Evolutionary conservation across 305 asterid genomes (phyloP), one percentile per base, ranked within the genome.

Genomic region (Rubia peregrina): DNA sequence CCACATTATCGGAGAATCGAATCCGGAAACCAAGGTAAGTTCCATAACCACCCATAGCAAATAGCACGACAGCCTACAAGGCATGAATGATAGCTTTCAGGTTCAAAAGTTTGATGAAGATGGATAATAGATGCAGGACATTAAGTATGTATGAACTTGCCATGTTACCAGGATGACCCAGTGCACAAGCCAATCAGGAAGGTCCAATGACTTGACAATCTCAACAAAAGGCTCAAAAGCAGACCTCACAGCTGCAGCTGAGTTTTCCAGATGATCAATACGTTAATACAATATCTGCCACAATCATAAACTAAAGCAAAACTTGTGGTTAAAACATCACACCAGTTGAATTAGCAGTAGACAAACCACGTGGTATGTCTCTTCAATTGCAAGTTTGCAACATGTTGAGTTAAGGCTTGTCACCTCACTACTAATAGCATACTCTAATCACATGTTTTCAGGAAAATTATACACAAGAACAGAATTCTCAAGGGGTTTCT

Each of bases 131-230:
- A 6, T 21, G 0, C 38, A 12, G 71, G 40, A 66, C 24, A 59
- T 17, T 1, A 13, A 70, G 8, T 40, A 17, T 55, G 40, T 62
- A 44, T 7, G 36, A 43, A 57, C 11, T 65, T 59, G 88, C 98
- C 98, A 92, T 90, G 88, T 92, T 92, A n/a, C 90, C 96, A 3
- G 98, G 98, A 70, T 90, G 97, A 66, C 98, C 97, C 97, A 93
- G 68, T 93, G 98, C 21, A 90, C 94, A 42, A 93, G 96, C 97
- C 94, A 90, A 24, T 70, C 95, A 0, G 97, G 98, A 59, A 90
- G 86, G 78, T 85, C 80, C 86, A 63, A 85, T 55, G 97, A 88
- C 72, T 88, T 84, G 30, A 90, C 83, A 43, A 93, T 72, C 83
- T 90, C 96, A 16, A 88, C 94, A 36, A 79, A 75, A 26, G 96